Conservation (phyloP, 805 yeast species). For the Myxozyma vanderwaltii region DNA sequence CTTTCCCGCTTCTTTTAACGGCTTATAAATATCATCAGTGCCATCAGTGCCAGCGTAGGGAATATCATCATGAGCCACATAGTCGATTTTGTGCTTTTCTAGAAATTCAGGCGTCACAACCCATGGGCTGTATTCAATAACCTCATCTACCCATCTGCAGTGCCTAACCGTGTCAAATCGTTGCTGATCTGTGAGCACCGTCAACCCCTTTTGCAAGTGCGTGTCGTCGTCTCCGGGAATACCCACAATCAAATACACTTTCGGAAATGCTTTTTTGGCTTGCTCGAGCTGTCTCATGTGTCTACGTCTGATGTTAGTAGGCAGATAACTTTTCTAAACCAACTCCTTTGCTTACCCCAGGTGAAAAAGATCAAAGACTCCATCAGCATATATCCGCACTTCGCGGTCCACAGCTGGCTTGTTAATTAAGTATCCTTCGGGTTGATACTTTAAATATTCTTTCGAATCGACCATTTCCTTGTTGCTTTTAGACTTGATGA, state of each 20-base stretch:
- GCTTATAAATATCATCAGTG: constrained; percentile 87
- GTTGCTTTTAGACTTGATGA: constrained; percentile 19
- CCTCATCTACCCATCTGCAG: constrained; percentile 98
- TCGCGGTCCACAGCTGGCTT: constrained; percentile 85
- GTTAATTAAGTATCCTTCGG: constrained; percentile 50
- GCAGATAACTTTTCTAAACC: too few species aligned
- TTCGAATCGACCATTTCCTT: constrained; percentile 27
- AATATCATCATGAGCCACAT: constrained; percentile 95
- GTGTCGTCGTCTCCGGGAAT: constrained; percentile 88
- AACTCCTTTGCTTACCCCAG: constrained; percentile 58
- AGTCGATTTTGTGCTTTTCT: constrained; percentile 79
- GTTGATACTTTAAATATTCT: constrained; percentile 28
- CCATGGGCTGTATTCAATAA: constrained; percentile 95
- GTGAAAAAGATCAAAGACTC: constrained; percentile 95
- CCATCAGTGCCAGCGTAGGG: constrained; percentile 86
- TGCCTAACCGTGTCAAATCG: constrained; percentile 89
- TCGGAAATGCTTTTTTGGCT: constrained; percentile 87
- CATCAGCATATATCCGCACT: constrained; percentile 95
- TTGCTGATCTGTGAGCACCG: constrained; percentile 85
- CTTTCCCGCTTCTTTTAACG: constrained; percentile 87
- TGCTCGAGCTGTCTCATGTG: constrained; percentile 98
- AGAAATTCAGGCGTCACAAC: constrained; percentile 82
- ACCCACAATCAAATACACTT: constrained; percentile 85
- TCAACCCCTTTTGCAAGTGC: constrained; percentile 88
- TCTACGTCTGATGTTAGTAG: background rate